These are phyloP conservation scores for Capsicum baccatum DNA, from an alignment of 257 asterid species.

Conservation along the genomic window DNA sequence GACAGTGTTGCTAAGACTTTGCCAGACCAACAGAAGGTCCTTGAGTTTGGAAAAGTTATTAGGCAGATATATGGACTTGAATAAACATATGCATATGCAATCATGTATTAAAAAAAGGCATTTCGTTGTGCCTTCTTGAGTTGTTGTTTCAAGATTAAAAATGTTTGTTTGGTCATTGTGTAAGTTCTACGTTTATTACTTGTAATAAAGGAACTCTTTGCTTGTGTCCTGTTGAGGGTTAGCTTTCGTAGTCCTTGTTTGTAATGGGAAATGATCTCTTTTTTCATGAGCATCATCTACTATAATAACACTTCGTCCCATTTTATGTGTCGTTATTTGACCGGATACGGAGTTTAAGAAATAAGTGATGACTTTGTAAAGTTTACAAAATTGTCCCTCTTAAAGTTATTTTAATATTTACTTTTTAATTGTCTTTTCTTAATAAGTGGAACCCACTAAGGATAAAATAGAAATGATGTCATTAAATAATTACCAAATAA, in stretches of 20 bases:
- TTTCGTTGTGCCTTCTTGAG: not conserved
- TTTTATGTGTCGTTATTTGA: too few species aligned
- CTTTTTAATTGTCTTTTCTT: too few species aligned
- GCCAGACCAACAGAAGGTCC: not conserved
- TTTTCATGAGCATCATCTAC: too few species aligned
- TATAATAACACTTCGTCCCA: too few species aligned
- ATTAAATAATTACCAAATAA: too few species aligned
- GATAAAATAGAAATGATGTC: too few species aligned
- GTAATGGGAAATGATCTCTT: too few species aligned
- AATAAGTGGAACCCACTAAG: too few species aligned
- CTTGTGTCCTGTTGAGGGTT: not conserved
- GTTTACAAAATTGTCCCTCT: too few species aligned
- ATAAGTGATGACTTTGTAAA: too few species aligned
- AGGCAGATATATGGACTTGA: slow-evolving; percentile 28
- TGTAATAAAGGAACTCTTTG: not conserved
- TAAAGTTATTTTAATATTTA: too few species aligned
- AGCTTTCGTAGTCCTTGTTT: not conserved
- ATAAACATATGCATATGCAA: not conserved
- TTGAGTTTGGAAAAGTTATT: not conserved
- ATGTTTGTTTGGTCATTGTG: not conserved
- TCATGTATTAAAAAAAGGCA: not conserved
- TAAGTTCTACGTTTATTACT: not conserved
- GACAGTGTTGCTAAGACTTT: not conserved
- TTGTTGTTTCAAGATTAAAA: not conserved
- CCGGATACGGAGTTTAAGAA: too few species aligned